Conservation (phyloP, 2,329 filamentous ascomycete species). For the Colletotrichum tabaci region DNA sequence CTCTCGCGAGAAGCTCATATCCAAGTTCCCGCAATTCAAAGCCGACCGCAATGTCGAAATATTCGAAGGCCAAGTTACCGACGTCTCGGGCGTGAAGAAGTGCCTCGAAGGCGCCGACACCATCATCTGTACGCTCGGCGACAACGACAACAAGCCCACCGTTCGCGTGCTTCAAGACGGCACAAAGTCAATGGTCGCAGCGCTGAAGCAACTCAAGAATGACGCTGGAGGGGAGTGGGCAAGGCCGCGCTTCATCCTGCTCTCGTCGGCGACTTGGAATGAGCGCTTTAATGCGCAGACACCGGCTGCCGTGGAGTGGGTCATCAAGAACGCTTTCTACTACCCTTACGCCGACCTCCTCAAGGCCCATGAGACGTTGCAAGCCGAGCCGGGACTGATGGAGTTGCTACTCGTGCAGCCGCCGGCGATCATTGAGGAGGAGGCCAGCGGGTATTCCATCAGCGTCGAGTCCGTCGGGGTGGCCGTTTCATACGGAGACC, state of each 20-base stretch:
- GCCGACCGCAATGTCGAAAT: background rate
- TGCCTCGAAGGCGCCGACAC: slow-evolving; percentile 29
- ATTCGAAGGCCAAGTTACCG: slow-evolving; percentile 34
- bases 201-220: slow-evolving; percentile 14
- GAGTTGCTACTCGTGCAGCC: slow-evolving; percentile 28
- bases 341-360: slow-evolving; percentile 35
- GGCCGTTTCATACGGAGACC: slow-evolving; percentile 22
- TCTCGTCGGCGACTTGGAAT: slow-evolving; percentile 36
- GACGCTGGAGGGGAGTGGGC: background rate
- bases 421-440: slow-evolving; percentile 30
- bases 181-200: slow-evolving; percentile 14
- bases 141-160: slow-evolving; percentile 30
- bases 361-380: slow-evolving; percentile 19
- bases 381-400: slow-evolving; percentile 7
- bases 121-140: slow-evolving; percentile 32
- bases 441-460: slow-evolving; percentile 26
- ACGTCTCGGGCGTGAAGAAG: background rate
- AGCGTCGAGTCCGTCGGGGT: slow-evolving; percentile 12
- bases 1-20: slow-evolving; percentile 21
- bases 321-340: slow-evolving; percentile 31
- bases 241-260: slow-evolving; percentile 16
- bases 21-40: slow-evolving; percentile 10
- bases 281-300: background rate
- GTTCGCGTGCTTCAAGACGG: slow-evolving; percentile 21
- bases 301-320: slow-evolving; percentile 13